Evolutionary conservation across 179 eudicot genomes (phyloP), one percentile per base, ranked within the genome.

Genomic region (Silene coronaria): DNA sequence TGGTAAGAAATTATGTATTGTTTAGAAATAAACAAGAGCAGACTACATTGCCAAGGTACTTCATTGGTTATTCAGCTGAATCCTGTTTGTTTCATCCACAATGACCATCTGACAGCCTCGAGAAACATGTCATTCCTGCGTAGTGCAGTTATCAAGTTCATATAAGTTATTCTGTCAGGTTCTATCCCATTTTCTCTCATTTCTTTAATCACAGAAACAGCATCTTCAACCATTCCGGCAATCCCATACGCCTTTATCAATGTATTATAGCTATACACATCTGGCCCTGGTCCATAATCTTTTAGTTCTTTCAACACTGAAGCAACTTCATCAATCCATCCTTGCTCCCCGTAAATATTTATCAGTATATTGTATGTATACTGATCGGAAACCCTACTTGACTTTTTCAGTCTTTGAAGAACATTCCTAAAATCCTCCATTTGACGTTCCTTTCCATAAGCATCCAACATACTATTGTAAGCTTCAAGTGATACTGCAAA

Each of bases 171-270:
- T 82, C 67, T 82, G 75, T 95, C 96, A 17, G 99, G 99, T 60
- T 87, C 83, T 70, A 88, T 73, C 69, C 97, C 93, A 32, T 85
- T 86, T 73, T 79, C 82, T 80, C 97, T 83, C 99, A 95, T 95
- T 82, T 92, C 93, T 79, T 86, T 95, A 30, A 95, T 80, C 83
- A 95, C 75, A 38, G 71, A 82, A 14, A 90, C 91, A 21, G 97
- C 99, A 26, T 92, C 90, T 83, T 95, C 97, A 62, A 90, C 93
- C 97, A 88, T 88, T 75, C 99, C 99, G 14, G 96, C 99, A 78
- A 95, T 85, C 48, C 99, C 97, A 82, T 95, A 95, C 1, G 99
- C 99, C 87, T 95, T 95, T 75, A 95, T 92, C 83, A 95, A 82
- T 19, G 99, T 88, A 80, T 95, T 95, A 73, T 92, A 95, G 82